Percentiles rank a stretch among this genome's conserved stretches.
Evolutionary conservation across 108 stramenopile species (phyloP).

Genomic region (Nitzschia palea): DNA sequence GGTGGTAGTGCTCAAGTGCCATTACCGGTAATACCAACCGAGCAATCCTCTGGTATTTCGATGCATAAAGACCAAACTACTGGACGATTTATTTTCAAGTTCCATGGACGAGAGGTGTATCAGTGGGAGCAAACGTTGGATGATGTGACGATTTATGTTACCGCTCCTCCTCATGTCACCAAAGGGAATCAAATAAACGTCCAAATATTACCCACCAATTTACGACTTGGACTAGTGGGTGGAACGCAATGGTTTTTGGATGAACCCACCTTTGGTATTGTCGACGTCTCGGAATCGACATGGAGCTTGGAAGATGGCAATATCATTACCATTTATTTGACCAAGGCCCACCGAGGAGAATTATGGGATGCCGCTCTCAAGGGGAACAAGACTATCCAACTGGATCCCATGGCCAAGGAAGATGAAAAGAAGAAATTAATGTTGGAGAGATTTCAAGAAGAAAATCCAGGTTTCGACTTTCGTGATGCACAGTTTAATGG

Average conservation of each 20-base stretch:
- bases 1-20: no score
- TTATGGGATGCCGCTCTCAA: conserved; percentile 40
- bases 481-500: conserved; percentile 96
- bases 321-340: conserved; percentile 62
- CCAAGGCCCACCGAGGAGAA: conserved; percentile 42
- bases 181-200: conserved; percentile 35
- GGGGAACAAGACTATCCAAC: conserved; percentile 4
- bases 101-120: conserved; percentile 76
- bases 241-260: conserved; percentile 75
- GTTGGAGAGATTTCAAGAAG: conserved; percentile 94
- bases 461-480: conserved; percentile 98
- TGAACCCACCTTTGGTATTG: conserved; percentile 77
- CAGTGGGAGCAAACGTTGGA: conserved; percentile 97
- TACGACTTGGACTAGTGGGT: conserved; percentile 62
- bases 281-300: conserved; percentile 82
- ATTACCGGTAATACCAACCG: not conserved
- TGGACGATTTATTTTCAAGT: conserved; percentile 69
- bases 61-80: conserved; percentile 47
- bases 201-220: conserved; percentile 45
- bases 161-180: conserved; percentile 32
- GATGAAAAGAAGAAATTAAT: conserved; percentile 88
- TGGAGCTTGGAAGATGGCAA: conserved; percentile 81
- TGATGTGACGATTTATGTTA: conserved; percentile 77
- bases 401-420: conserved; percentile 51
- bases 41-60: not conserved